phyloP scores from a whole-genome alignment of 108 stramenopile species.

The Pelagomonas calceolata region DNA sequence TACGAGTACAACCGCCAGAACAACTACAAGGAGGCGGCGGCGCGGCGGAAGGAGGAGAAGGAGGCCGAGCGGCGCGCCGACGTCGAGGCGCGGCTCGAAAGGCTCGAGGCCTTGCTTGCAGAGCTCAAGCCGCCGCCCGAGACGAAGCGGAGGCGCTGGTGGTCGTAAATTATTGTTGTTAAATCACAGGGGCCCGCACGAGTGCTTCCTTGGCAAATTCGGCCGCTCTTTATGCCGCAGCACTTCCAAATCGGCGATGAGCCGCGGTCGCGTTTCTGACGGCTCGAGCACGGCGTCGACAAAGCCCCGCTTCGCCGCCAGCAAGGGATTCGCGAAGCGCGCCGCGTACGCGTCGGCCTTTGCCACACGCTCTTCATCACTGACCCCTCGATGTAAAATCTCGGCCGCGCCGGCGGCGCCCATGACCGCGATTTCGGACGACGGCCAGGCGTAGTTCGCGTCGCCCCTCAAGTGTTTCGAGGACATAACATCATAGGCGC shows the following conservation, averaged over 20 bases:
- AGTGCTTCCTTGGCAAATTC: conserved; percentile 73
- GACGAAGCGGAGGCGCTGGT: too few species aligned
- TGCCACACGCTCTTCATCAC: conserved; percentile 3
- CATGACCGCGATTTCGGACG: conserved; percentile 95
- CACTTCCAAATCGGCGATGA: conserved; percentile 85
- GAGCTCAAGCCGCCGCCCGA: too few species aligned
- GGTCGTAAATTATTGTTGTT: too few species aligned
- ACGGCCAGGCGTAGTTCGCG: conserved; percentile 97
- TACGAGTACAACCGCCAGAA: too few species aligned
- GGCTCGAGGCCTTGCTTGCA: too few species aligned
- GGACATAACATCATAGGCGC: conserved; percentile 97
- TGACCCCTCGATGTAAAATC: conserved; percentile 84
- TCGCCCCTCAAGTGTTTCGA: conserved; percentile 95
- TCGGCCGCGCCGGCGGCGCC: conserved; percentile 99
- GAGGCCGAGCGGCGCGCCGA: too few species aligned
- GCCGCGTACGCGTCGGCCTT: conserved; percentile 77
- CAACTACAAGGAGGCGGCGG: too few species aligned
- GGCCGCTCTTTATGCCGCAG: conserved; percentile 71
- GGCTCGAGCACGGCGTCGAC: conserved; percentile 96
- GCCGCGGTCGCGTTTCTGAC: conserved; percentile 61
- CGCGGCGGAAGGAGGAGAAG: too few species aligned
- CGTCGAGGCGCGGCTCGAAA: too few species aligned
- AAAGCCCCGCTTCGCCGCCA: conserved; percentile 82
- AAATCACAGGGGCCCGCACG: conserved; percentile 93
- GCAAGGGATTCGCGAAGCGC: conserved; percentile 88